phyloP scores from a whole-genome alignment of 495 filamentous ascomycete genomes.

The Penicillium goetzii region DNA sequence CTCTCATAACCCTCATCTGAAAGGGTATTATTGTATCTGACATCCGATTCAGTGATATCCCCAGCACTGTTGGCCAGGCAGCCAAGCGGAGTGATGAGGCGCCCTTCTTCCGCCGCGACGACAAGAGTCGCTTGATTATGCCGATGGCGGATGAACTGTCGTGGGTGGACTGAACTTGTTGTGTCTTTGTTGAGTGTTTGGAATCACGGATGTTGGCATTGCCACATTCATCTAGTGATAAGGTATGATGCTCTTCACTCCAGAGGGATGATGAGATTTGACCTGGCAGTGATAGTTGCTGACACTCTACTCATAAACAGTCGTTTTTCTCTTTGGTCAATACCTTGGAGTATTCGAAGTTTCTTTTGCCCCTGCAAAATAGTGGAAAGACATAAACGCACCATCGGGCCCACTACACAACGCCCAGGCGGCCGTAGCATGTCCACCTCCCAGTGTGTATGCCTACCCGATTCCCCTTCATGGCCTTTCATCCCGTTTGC shows the following conservation, averaged over 20 bases:
- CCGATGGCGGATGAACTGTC: conserved; percentile 10
- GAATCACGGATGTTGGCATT: background rate
- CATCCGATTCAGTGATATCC: conserved; percentile 42
- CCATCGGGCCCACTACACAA: background rate
- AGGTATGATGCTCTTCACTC: background rate
- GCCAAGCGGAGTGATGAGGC: conserved; percentile 9
- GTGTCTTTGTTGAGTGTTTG: background rate
- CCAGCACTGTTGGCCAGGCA: conserved; percentile 40
- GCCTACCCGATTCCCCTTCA: background rate
- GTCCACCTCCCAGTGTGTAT: background rate
- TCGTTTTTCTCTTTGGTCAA: background rate
- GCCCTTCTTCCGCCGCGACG: background rate
- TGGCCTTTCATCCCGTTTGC: background rate
- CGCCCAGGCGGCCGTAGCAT: background rate
- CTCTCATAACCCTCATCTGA: background rate
- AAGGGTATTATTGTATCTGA: conserved; percentile 11
- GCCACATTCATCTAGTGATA: background rate
- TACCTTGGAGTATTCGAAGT: background rate
- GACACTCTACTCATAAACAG: background rate
- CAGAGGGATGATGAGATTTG: background rate
- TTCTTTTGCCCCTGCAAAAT: background rate
- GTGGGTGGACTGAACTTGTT: background rate
- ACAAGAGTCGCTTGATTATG: background rate
- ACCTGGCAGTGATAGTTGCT: background rate
- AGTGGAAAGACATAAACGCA: background rate